Evolutionary conservation across 495 filamentous ascomycete species (phyloP), one percentile per base, ranked within the genome.

Genomic region (Rhypophila decipiens): DNA sequence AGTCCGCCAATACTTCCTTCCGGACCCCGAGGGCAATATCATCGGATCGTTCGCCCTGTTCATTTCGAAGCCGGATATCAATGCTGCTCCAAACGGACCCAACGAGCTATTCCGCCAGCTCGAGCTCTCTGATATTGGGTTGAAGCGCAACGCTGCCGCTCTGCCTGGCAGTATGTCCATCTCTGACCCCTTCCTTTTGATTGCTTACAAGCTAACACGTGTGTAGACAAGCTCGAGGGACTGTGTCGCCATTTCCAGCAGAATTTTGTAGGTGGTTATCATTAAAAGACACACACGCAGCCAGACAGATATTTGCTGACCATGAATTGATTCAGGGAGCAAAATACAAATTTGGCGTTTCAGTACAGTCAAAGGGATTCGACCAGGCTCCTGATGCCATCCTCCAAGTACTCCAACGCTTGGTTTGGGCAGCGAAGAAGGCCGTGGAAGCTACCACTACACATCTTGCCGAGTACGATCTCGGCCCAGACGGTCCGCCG

Each of bases 281-380:
- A 18, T 31, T 33, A 0, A 34, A 12, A 42, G 27, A 42, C 20
- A 15, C 4, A 29, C n/a, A n/a, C n/a, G n/a, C n/a, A n/a, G n/a
- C n/a, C n/a, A 36, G 15, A 42, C 53, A 1, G 20, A 19, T 21
- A 27, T 21, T 5, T 24, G 2, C 42, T 7, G 19, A 35, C 35
- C 27, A 49, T 63, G 29, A 59, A 44, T 20, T 43, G n/a, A 18
- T 49, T 23, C 51, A 89, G 81, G 89, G 89, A 0, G 85, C 86
- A 42, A 83, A 82, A 0, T 95, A 95, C 58, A 90, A 94, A 51
- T 95, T 83, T 51, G 76, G 86, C 11, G 86, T 88, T 1, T 65
- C 74, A 5, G 81, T 87, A 2, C 66, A 80, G 9, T 84, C 83
- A 0, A 78, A 63, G 37, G 68, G 67, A 2, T 90, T 95, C 46